Evolutionary conservation across 495 filamentous ascomycete genomes (phyloP), one percentile per base, ranked within the genome.

Genomic region (Penicillium paxilli): DNA sequence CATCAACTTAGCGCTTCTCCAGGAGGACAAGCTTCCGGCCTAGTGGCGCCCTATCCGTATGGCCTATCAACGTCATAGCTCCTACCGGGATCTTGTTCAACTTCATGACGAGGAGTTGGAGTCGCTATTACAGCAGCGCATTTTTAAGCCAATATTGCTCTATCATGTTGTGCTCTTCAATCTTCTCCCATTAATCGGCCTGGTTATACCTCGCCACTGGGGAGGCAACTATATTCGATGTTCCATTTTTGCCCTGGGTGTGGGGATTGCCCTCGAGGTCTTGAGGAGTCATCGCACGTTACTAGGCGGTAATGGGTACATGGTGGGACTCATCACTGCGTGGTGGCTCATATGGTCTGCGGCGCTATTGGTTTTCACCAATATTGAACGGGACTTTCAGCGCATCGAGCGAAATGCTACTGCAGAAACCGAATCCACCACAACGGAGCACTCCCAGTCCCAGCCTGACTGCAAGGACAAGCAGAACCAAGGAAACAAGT

Each of bases 291-390:
- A 73, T n/a, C 70, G 80, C 30, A 82, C 83, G 44, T 53, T 79
- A 1, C 77, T 81, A 44, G 81, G 85, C 44, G 87, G 78, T 2
- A 68, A 80, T 40, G 82, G 83, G 0, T 92, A 90, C 59, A 83
- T 80, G n/a, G 71, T 83, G 17, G 91, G 91, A 0, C 54, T 93
- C 46, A 62, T 87, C 20, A 74, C 75, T 0, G 75, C 77, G 11
- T 95, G 88, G 87, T 77, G 78, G 33, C 76, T 83, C 19, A 65
- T 94, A 10, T 91, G 87, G 87, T 73, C 67, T 48, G 69, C 76
- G 12, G 78, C 77, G 0, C 63, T 90, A 58, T 64, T 94, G 24
- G 60, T 92, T 3, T 85, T 84, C 57, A 82, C 81, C 51, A 78
- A 85, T 58, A 77, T 81, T 3, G 86, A 93, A 65, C 74, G 65